Evolutionary conservation across 2,329 filamentous ascomycete species (phyloP), one percentile per base, ranked within the genome.

Genomic region (Diplodia intermedia): DNA sequence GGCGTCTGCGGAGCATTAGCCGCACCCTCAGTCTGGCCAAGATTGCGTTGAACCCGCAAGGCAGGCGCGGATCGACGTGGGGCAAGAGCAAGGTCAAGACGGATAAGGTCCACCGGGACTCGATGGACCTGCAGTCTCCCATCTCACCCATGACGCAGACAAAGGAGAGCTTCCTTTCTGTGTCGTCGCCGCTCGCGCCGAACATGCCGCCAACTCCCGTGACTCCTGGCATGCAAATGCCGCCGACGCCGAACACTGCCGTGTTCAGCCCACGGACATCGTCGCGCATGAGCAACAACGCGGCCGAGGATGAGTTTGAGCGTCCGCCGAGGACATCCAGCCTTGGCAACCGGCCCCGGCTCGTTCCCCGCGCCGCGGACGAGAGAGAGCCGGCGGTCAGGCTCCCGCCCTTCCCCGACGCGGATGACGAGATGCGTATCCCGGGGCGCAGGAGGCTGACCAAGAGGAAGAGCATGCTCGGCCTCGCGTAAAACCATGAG

Each of bases 401-500:
- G 31, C 69, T 79, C 4, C 78, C 78, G 43, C 74, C 74, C 1
- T 79, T 73, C 68, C 74, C 75, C 4, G 70, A 69, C 23, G 70
- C 70, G n/a, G 68, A 69, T n/a, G 14, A 40, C 31, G 66, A 52
- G n/a, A 70, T 70, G 18, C 56, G 55, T 23, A 15, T 63, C 31
- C 69, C 38, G 66, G 69, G 61, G 68, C 69, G 36, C 54, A 72
- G 73, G 50, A 71, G 71, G 47, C 50, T 79, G 38, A 74, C 73
- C 52, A 79, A 79, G 73, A 73, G 78, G 54, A 79, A 77, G 70
- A 78, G 76, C 47, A 69, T 78, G 31, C 77, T 79, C 75, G 76
- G 77, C 29, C n/a, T 63, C 43, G 60, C 60, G 4, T 63, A 63
- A 52, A 43, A 62, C 43, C 15, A 62, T 33, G 43, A 49, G 1